Evolutionary conservation across 257 asterid species (phyloP).

Genomic region (Eustoma russellianum): DNA sequence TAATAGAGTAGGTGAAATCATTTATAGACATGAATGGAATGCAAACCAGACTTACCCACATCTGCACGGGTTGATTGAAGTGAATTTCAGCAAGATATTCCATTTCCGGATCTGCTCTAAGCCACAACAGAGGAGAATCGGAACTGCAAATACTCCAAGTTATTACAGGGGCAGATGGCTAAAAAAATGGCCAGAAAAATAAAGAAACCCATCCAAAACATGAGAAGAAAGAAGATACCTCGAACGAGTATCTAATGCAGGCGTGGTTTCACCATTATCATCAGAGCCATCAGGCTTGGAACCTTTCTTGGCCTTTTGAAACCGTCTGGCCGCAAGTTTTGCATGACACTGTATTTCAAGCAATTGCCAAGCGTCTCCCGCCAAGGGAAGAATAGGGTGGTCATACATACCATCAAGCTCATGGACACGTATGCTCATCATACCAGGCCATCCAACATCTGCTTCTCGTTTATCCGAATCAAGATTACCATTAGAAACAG

Average conservation of each 20-base stretch:
- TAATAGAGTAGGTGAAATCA: background rate
- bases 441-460: conserved; percentile 96
- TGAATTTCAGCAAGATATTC: conserved; percentile 93
- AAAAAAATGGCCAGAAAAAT: conserved; percentile 5
- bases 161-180: too few species aligned
- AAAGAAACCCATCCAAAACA: too few species aligned
- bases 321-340: conserved; percentile 93
- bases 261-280: conserved; percentile 70
- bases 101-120: conserved; percentile 97
- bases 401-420: conserved; percentile 99
- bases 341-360: conserved; percentile 97
- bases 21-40: background rate
- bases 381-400: conserved; percentile 95
- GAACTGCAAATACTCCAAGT: conserved; percentile 49
- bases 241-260: conserved; percentile 53
- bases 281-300: conserved; percentile 93
- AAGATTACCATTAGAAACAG: conserved; percentile 41
- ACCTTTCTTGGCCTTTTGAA: conserved; percentile 90
- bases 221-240: conserved; percentile 39
- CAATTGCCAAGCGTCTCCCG: conserved; percentile 97
- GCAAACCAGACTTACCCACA: conserved; percentile 75
- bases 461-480: conserved; percentile 82
- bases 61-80: conserved; percentile 88
- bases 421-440: conserved; percentile 98
- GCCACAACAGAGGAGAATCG: conserved; percentile 95